Evolutionary conservation across 805 yeast genomes (phyloP), one percentile per base, ranked within the genome.

Genomic region (Starmerella lactis-condensi): DNA sequence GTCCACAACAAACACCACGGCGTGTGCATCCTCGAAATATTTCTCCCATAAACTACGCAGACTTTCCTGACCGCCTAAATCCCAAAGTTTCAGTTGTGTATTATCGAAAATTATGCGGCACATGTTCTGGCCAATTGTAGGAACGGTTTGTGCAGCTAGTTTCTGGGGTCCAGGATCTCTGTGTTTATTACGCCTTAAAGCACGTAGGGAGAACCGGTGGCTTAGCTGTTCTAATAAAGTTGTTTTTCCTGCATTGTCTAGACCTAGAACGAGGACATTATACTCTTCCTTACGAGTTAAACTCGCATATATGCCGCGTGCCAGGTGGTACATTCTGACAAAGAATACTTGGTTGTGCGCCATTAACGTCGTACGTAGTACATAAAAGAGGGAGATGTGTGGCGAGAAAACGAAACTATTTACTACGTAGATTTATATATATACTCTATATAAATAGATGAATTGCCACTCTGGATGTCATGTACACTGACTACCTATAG

Each of bases 231-330:
- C 89, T 16, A 75, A 50, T 36, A 75, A 64, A 0, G 85, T 76
- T 10, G 96, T 89, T 51, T 85, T 85, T 1, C 98, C 98, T 0
- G 96, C 93, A 58, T 85, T 83, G 53, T 85, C 95, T 18, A 85
- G 64, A 13, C 98, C 98, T 15, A 85, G 60, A 22, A 85, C 77
- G 29, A 85, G 62, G 3, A 77, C 66, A 1, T 82, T 69, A 48
- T 77, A 77, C 52, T 75, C 79, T 45, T 72, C 77, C 40, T 61
- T 62, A 36, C 62, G 58, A 29, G 72, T 73, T 57, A 65, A 61
- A 34, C 61, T 61, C 26, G 65, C 60, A 41, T 73, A 73, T 2
- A 75, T 46, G 2, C 79, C 71, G 42, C 64, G 65, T 4, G 62
- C 71, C 24, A 75, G 56, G 50, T 75, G 85, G 50, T 72, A 75